phyloP scores from a whole-genome alignment of 1,284 basidiomycete species.

The Irpex sp. region DNA sequence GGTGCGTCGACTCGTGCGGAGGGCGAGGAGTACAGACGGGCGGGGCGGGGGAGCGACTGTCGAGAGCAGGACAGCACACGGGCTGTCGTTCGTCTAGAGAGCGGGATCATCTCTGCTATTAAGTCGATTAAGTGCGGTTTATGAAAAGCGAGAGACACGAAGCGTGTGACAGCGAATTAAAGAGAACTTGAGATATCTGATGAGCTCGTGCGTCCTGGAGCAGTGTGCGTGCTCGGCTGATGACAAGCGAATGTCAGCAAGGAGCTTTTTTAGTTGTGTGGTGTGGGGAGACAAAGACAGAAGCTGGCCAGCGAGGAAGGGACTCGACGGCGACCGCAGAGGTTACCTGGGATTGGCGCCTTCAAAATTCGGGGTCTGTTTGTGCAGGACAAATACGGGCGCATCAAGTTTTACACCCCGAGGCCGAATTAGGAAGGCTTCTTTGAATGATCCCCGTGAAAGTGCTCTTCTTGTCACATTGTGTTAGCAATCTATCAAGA shows the following conservation, averaged over 20 bases:
- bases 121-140: background rate
- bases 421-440: no score
- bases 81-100: slow-evolving; percentile 32
- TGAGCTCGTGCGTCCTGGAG: background rate
- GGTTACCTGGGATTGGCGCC: background rate
- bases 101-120: slow-evolving; percentile 24
- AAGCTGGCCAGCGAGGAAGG: background rate
- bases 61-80: slow-evolving; percentile 60
- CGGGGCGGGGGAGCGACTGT: slow-evolving; percentile 60
- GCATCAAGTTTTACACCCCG: background rate
- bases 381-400: background rate
- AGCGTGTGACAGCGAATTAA: background rate
- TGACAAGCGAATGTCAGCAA: background rate
- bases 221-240: background rate
- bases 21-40: slow-evolving; percentile 59
- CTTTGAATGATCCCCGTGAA: no score
- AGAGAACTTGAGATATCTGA: background rate
- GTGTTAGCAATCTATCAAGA: no score
- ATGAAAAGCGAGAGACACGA: background rate
- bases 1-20: slow-evolving; percentile 49
- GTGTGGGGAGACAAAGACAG: background rate
- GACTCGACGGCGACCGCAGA: background rate
- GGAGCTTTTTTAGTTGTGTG: background rate
- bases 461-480: no score
- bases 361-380: background rate